These are phyloP conservation scores for Mucor piriformis DNA, from an alignment of 371 early-diverging fungal genomes.

Conservation along the genomic window DNA sequence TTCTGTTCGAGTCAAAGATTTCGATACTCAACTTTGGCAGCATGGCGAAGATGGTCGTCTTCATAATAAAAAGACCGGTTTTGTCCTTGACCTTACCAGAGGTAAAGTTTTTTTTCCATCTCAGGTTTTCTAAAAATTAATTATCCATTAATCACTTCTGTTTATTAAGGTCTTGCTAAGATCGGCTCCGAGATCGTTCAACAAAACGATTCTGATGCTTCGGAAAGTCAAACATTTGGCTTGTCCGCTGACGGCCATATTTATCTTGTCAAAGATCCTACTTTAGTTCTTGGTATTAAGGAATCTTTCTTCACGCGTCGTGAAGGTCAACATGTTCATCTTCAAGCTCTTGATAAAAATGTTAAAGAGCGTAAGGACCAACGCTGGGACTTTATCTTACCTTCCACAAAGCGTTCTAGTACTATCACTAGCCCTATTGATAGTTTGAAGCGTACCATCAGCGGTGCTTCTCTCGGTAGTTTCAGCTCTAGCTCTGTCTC, in stretches of 20 bases:
- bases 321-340: constrained; percentile 50
- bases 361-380: constrained; percentile 41
- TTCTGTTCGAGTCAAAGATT: constrained; percentile 33
- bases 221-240: constrained; percentile 33
- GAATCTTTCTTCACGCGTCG: constrained; percentile 50
- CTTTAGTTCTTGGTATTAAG: constrained; percentile 57
- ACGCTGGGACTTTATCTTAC: constrained; percentile 45
- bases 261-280: constrained; percentile 37
- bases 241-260: constrained; percentile 46
- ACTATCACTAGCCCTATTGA: constrained; percentile 5
- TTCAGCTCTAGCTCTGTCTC: constrained; percentile 9
- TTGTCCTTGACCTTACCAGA: constrained; percentile 57
- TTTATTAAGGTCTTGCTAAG: constrained; percentile 37
- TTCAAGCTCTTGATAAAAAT: constrained; percentile 35
- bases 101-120: constrained; percentile 30
- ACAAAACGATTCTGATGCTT: constrained; percentile 33
- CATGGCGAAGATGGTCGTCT: constrained; percentile 55
- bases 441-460: constrained; percentile 32
- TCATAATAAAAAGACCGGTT: constrained; percentile 56
- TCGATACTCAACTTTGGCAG: constrained; percentile 58
- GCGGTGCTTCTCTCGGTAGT: constrained; percentile 30
- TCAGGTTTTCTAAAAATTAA: neutral
- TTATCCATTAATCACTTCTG: neutral
- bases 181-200: constrained; percentile 51
- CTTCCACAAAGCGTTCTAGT: constrained; percentile 28